Evolutionary conservation across 1,284 basidiomycete species (phyloP).

Genomic region (Ustilago cynodontis): DNA sequence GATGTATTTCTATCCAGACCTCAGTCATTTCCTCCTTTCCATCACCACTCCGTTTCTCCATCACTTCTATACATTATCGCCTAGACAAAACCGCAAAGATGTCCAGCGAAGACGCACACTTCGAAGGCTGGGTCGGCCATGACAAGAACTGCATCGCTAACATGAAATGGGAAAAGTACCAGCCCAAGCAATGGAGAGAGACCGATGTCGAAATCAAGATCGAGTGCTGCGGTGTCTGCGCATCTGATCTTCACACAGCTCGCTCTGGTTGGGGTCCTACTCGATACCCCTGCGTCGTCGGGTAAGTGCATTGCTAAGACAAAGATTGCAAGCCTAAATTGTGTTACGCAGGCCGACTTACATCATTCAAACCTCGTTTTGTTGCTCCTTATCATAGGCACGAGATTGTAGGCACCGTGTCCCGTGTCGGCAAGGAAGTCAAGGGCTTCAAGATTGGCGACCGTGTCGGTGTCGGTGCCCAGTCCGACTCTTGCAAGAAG

Average conservation of each 20-base stretch:
- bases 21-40: background rate
- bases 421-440: conserved; percentile 71
- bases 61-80: too few species aligned
- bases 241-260: conserved; percentile 57
- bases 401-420: conserved; percentile 76
- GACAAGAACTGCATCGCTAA: conserved; percentile 56
- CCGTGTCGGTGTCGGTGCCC: conserved; percentile 77
- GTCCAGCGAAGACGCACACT: conserved; percentile 43
- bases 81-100: conserved; percentile 13
- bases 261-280: conserved; percentile 61
- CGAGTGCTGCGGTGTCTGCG: conserved; percentile 56
- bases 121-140: conserved; percentile 60
- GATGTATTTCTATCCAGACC: too few species aligned
- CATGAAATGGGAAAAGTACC: conserved; percentile 56
- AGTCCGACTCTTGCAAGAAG: conserved; percentile 74
- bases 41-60: background rate
- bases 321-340: background rate
- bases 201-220: conserved; percentile 59
- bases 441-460: conserved; percentile 75
- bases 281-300: conserved; percentile 52
- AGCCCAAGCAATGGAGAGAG: conserved; percentile 54
- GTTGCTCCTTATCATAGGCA: conserved; percentile 70
- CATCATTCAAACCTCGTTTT: background rate
- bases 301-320: conserved; percentile 10
- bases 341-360: background rate